Percentiles rank a stretch among this genome's conserved stretches.
These are phyloP conservation scores for Lasiodiplodia gonubiensis DNA, from an alignment of 2,329 filamentous ascomycete species.

Conservation along the genomic window DNA sequence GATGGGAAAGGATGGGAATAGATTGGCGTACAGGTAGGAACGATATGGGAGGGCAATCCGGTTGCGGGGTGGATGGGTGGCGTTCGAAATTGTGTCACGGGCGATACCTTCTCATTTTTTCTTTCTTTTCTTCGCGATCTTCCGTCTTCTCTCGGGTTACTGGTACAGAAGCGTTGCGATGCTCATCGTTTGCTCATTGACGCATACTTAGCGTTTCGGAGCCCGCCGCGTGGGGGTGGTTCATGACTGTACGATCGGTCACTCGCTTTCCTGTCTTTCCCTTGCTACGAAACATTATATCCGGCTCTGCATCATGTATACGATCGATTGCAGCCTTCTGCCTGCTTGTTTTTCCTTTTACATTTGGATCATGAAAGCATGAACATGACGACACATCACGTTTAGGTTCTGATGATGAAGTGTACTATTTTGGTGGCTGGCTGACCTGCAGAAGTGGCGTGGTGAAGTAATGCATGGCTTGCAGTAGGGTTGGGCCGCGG, in stretches of 20 bases:
- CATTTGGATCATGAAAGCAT: not conserved
- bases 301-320: not conserved
- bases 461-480: not conserved
- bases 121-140: not conserved
- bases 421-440: not conserved
- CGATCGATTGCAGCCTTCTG: too few species aligned
- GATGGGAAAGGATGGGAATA: not conserved
- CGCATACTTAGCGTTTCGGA: too few species aligned
- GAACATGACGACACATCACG: not conserved
- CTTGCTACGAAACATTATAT: not conserved
- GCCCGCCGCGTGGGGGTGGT: not conserved
- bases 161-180: not conserved
- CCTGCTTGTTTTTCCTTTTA: not conserved
- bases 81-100: not conserved
- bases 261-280: not conserved
- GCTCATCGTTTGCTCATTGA: too few species aligned
- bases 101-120: not conserved
- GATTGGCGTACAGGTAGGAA: not conserved
- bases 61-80: not conserved
- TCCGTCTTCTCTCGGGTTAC: not conserved
- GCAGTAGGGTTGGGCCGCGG: constrained; percentile 2
- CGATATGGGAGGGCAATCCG: not conserved
- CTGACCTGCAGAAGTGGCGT: not conserved
- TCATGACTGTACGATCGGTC: not conserved
- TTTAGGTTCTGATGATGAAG: too few species aligned